Base-by-base conservation (phyloP, 208 protist species). In the Crithidia thermophila region DNA sequence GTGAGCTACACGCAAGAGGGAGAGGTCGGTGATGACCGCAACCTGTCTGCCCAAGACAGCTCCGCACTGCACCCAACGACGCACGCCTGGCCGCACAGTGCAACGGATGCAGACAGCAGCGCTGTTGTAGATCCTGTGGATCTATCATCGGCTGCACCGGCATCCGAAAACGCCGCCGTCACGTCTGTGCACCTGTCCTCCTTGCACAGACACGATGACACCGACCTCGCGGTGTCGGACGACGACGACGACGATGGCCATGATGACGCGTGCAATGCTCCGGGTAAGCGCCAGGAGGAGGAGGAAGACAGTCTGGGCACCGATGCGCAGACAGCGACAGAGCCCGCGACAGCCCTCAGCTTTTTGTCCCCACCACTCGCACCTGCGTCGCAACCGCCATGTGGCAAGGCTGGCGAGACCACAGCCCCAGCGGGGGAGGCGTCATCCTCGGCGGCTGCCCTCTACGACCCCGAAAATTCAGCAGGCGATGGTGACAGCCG, bases 1-100 rank as follows among this genome's bases (percentile, higher is more conserved):
- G 52, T 67, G 43, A 61, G 68, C 45, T 47, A 63, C 51, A 68
- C 60, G 1, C 68, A 68, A 9, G 52, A 68, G 36, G 68, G 60
- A 18, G 52, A 67, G 5, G 37, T 27, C n/a, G n/a, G n/a, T 7
- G 68, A 68, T 31, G 52, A 75, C 20, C 52, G 68, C 51, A 67
- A 46, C 46, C 21, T 63, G 10, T 63, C 60, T 25, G 14, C 49
- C 28, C 68, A 68, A 8, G 43, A 68, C 27, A 27, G 25, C 6
- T 55, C 46, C 14, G 11, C 58, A 2, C n/a, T 25, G n/a, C n/a
- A n/a, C n/a, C n/a, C n/a, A 9, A 30, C 33, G 27, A 16, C 18
- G 1, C 30, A 33, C 45, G n/a, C 58, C 9, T 36, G 46, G 11
- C 37, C 34, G 37, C 16, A 28, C 9, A 40, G 47, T 2, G 21